Evolutionary conservation across 202 grass and related monocot species (phyloP).

Genomic region (Dendrocalamus latiflorus): DNA sequence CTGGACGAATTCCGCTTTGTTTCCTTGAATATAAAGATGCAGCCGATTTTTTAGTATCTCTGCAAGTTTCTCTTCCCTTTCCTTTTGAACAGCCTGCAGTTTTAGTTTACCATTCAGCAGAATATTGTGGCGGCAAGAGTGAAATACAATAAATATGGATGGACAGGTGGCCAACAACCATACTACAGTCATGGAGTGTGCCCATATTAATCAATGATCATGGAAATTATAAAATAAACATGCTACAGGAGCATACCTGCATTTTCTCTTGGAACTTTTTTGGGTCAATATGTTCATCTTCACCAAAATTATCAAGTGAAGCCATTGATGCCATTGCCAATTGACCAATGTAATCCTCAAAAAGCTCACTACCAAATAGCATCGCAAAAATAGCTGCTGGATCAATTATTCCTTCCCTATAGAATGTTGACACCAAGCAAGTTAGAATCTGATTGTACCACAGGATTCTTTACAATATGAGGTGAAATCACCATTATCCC

Average conservation of each 20-base stretch:
- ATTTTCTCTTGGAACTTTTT: constrained; percentile 81
- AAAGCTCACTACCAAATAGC: constrained; percentile 93
- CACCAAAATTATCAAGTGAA: constrained; percentile 81
- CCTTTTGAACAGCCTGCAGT: constrained; percentile 81
- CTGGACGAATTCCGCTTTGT: constrained; percentile 61
- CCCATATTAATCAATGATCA: constrained; percentile 6
- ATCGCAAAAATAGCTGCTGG: constrained; percentile 97
- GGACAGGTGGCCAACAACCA: neutral
- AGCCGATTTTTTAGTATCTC: constrained; percentile 69
- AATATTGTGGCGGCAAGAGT: constrained; percentile 13
- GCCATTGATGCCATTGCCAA: constrained; percentile 94
- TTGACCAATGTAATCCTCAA: constrained; percentile 98
- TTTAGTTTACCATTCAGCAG: neutral
- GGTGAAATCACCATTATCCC: neutral
- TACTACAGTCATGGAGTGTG: neutral
- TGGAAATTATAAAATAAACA: neutral
- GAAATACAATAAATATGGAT: constrained; percentile 24
- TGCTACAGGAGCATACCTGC: constrained; percentile 52
- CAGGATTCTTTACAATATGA: neutral
- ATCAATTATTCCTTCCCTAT: constrained; percentile 92
- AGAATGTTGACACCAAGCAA: constrained; percentile 19
- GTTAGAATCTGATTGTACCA: constrained; percentile 1
- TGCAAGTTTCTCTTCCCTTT: too few species aligned
- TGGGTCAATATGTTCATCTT: constrained; percentile 71
- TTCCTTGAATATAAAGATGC: constrained; percentile 75